These are phyloP conservation scores for Vitis amurensis DNA, from an alignment of 164 flowering plant species.

Conservation along the genomic window DNA sequence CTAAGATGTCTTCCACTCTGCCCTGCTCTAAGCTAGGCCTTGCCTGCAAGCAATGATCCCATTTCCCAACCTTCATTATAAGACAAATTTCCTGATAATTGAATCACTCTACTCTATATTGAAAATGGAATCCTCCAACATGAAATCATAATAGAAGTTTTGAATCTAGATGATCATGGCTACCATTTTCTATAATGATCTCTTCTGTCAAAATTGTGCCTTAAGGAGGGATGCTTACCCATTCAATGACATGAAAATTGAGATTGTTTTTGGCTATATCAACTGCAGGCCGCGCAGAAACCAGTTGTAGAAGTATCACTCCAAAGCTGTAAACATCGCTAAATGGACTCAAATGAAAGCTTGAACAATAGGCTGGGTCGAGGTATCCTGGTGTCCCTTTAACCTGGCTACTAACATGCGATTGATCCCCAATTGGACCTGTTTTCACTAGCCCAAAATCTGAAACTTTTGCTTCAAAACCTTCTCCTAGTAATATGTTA, in stretches of 20 bases:
- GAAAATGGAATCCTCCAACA: no score
- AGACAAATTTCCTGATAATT: no score
- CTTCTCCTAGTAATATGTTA: conserved; percentile 60
- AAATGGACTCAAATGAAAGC: conserved; percentile 53
- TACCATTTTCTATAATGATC: no score
- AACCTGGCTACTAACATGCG: conserved; percentile 70
- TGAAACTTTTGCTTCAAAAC: conserved; percentile 63
- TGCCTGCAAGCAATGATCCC: conserved; percentile 38
- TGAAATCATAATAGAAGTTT: no score
- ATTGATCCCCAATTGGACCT: conserved; percentile 66
- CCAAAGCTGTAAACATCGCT: conserved; percentile 81
- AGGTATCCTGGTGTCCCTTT: conserved; percentile 82
- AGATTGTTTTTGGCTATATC: conserved; percentile 21
- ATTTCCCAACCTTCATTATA: no score
- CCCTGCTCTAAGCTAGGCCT: conserved; percentile 56
- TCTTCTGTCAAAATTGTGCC: no score
- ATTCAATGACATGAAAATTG: conserved; percentile 49
- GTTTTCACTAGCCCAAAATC: conserved; percentile 68
- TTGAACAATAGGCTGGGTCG: conserved; percentile 72
- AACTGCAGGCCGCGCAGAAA: conserved; percentile 64
- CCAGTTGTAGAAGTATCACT: conserved; percentile 70
- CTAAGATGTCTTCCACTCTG: conserved; percentile 53
- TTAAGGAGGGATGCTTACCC: conserved; percentile 39
- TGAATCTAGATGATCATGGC: no score
- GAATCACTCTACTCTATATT: no score